Conservation (phyloP, 2,329 filamentous ascomycete genomes). For the Ceratocystis cubensis region DNA sequence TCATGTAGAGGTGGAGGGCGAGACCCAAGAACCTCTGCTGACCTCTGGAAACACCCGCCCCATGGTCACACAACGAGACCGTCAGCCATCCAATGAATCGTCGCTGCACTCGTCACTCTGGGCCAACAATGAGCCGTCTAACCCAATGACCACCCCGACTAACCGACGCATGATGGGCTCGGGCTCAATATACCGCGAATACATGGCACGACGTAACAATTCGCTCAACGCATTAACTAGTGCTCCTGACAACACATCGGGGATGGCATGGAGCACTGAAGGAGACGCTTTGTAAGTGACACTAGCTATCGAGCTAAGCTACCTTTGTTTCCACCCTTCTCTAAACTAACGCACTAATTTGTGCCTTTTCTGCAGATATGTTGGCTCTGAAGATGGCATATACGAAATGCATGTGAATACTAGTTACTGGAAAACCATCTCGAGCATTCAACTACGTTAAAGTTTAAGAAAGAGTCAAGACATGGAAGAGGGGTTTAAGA, state of each 20-base stretch:
- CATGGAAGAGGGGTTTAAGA: constrained; percentile 20
- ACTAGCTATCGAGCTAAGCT: neutral
- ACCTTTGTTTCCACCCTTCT: neutral
- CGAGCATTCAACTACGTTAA: constrained; percentile 42
- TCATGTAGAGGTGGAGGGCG: neutral
- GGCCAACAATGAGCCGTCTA: neutral
- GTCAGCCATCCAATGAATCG: no score
- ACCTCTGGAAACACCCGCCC: neutral
- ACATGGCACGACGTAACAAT: neutral
- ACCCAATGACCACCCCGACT: neutral
- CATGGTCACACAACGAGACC: no score
- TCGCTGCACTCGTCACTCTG: no score
- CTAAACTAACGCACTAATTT: neutral
- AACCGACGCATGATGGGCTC: neutral
- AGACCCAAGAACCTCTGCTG: neutral
- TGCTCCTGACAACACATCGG: constrained; percentile 46
- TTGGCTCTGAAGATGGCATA: constrained; percentile 59
- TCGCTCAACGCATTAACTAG: constrained; percentile 26
- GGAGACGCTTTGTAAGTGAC: constrained; percentile 44
- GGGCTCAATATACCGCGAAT: neutral
- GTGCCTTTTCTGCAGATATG: constrained; percentile 35
- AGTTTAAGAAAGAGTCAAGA: no score
- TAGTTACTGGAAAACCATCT: constrained; percentile 46
- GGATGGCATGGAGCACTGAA: constrained; percentile 50
- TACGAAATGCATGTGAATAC: constrained; percentile 61